A percentile compares a stretch with the other conserved stretches of the same genome.
Conservation (phyloP, 306 rosid genomes). For the Oxytropis ochrocephala region DNA sequence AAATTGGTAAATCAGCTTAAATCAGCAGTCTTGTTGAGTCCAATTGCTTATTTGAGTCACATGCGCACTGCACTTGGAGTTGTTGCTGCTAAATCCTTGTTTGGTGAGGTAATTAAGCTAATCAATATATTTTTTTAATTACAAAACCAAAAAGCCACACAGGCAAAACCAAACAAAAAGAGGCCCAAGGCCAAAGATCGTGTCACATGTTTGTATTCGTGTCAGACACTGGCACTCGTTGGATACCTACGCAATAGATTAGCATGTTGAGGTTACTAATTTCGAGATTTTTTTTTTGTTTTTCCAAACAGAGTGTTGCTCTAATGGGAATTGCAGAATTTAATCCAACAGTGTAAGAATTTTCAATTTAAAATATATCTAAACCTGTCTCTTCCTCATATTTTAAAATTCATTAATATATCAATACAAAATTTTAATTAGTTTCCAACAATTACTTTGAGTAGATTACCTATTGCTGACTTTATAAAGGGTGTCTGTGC, state of each 20-base stretch:
- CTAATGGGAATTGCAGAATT: constrained; percentile 46
- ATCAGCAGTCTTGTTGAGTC: constrained; percentile 42
- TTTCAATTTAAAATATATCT: background rate
- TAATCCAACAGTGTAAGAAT: constrained; percentile 52
- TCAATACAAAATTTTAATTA: background rate
- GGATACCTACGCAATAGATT: no score
- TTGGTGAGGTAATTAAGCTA: constrained; percentile 38
- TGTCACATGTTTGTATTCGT: no score
- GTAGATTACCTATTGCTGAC: constrained; percentile 22
- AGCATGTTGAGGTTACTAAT: background rate
- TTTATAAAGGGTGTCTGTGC: constrained; percentile 34
- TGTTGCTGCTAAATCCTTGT: constrained; percentile 39
- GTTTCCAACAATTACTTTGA: background rate
- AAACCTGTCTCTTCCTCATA: background rate
- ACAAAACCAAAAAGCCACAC: no score
- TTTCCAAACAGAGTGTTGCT: constrained; percentile 29
- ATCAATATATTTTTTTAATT: no score
- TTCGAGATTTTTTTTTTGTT: background rate
- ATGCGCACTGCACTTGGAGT: constrained; percentile 44
- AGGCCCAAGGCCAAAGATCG: no score
- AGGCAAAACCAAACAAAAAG: no score
- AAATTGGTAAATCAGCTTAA: constrained; percentile 42
- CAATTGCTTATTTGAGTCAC: constrained; percentile 29
- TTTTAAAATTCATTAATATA: background rate
- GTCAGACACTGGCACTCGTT: no score